phyloP scores from a whole-genome alignment of 2,329 filamentous ascomycete genomes.

The Elsinoe ampelina region DNA sequence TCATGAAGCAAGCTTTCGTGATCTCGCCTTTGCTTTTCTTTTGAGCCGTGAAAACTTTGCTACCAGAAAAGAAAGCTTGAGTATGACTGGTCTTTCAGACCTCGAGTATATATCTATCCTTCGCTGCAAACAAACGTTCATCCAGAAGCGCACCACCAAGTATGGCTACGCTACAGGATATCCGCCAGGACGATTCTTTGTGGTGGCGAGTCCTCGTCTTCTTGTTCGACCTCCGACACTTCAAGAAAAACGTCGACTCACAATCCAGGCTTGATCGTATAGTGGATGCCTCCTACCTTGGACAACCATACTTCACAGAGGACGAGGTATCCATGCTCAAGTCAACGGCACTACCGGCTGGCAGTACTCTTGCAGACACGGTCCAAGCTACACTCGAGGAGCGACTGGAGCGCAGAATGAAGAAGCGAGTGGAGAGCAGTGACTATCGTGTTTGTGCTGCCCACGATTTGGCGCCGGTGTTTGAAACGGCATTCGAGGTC shows the following conservation, averaged over 20 bases:
- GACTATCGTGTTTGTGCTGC: constrained; percentile 30
- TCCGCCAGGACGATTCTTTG: neutral
- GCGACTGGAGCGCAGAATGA: constrained; percentile 23
- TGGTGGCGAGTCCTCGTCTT: neutral
- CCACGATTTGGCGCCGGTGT: constrained; percentile 27
- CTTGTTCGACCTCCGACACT: neutral
- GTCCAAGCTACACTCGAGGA: constrained; percentile 12
- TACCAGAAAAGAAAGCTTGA: no score
- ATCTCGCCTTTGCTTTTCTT: no score
- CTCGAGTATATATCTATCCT: no score
- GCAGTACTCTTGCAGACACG: constrained; percentile 17
- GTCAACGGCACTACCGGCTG: neutral
- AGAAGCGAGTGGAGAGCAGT: constrained; percentile 23
- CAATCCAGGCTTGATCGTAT: constrained; percentile 14
- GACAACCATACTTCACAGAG: constrained; percentile 18
- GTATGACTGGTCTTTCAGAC: no score
- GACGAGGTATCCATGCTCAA: constrained; percentile 11
- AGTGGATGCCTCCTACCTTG: constrained; percentile 15
- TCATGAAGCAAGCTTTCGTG: no score
- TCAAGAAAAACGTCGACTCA: neutral
- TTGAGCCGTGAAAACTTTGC: no score
- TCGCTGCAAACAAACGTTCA: no score
- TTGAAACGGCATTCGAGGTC: constrained; percentile 24
- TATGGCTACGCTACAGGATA: neutral
- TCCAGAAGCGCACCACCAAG: no score